Conservation (phyloP, 2,329 filamentous ascomycete genomes). For the Alternaria brassicae region DNA sequence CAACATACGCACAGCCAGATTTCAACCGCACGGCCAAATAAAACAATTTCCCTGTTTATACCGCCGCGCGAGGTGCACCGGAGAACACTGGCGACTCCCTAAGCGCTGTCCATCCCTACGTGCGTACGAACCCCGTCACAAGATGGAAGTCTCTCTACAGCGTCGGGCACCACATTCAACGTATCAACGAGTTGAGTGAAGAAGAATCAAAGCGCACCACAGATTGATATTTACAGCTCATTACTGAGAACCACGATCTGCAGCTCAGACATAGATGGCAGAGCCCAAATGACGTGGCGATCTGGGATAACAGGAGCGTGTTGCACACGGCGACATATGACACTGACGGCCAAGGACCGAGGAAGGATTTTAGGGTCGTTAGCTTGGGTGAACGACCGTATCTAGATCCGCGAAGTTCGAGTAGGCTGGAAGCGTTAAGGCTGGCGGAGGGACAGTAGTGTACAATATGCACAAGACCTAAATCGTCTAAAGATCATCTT, state of each 20-base stretch:
- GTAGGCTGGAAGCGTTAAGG: conserved; percentile 50
- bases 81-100: conserved; percentile 62
- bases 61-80: conserved; percentile 59
- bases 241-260: conserved; percentile 60
- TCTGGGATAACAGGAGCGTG: conserved; percentile 70
- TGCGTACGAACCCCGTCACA: conserved; percentile 57
- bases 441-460: background rate
- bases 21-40: conserved; percentile 50
- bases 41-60: conserved; percentile 55
- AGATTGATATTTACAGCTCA: conserved; percentile 53
- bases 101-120: conserved; percentile 61
- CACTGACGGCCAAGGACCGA: conserved; percentile 61
- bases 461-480: background rate
- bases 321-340: conserved; percentile 69
- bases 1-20: conserved; percentile 56
- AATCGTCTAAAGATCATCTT: background rate
- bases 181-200: conserved; percentile 55
- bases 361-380: conserved; percentile 64
- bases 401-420: conserved; percentile 60
- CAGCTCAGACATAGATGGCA: conserved; percentile 60
- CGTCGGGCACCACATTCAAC: conserved; percentile 51
- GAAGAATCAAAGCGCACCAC: conserved; percentile 54
- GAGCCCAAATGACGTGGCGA: conserved; percentile 57
- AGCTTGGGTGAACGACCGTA: conserved; percentile 66
- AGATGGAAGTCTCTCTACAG: conserved; percentile 57